A percentile compares a stretch with the other conserved stretches of the same genome.
Conservation (phyloP, 2,329 filamentous ascomycete genomes). For the Botrytis aclada region DNA sequence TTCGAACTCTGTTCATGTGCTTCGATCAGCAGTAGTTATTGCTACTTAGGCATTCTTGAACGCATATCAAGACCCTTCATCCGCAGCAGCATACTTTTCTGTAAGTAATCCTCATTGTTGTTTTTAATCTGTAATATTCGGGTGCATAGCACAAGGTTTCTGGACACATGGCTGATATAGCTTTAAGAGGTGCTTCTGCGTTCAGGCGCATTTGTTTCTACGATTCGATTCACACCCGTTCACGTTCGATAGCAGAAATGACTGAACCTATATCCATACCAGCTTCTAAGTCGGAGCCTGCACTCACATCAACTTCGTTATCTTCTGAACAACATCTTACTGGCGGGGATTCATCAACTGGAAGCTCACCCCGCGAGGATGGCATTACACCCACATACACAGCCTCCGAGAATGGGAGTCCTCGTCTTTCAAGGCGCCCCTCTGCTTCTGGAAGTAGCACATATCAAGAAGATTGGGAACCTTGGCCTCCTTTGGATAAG, state of each 20-base stretch:
- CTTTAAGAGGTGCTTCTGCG: slow-evolving; percentile 43
- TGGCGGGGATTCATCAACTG: slow-evolving; percentile 42
- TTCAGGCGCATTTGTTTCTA: slow-evolving; percentile 44
- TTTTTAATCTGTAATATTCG: not conserved
- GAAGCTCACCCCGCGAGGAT: slow-evolving; percentile 46
- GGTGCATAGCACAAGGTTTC: slow-evolving; percentile 23
- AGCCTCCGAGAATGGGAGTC: slow-evolving; percentile 47
- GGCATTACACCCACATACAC: slow-evolving; percentile 52
- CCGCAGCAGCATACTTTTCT: not conserved
- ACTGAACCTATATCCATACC: slow-evolving; percentile 43
- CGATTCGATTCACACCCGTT: slow-evolving; percentile 40
- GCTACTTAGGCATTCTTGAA: not conserved
- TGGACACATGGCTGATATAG: slow-evolving; percentile 42
- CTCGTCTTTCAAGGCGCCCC: slow-evolving; percentile 66
- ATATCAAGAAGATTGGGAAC: slow-evolving; percentile 86
- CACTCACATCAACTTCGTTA: slow-evolving; percentile 25
- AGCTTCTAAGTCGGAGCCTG: slow-evolving; percentile 27
- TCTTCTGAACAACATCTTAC: slow-evolving; percentile 28
- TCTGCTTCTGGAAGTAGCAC: slow-evolving; percentile 82
- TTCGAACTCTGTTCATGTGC: slow-evolving; percentile 21
- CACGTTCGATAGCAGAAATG: slow-evolving; percentile 45
- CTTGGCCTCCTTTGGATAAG: slow-evolving; percentile 82
- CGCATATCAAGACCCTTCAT: not conserved
- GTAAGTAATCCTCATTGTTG: not conserved
- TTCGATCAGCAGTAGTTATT: not conserved